phyloP scores from a whole-genome alignment of 176 grass and related monocot species.

The Eleusine indica region DNA sequence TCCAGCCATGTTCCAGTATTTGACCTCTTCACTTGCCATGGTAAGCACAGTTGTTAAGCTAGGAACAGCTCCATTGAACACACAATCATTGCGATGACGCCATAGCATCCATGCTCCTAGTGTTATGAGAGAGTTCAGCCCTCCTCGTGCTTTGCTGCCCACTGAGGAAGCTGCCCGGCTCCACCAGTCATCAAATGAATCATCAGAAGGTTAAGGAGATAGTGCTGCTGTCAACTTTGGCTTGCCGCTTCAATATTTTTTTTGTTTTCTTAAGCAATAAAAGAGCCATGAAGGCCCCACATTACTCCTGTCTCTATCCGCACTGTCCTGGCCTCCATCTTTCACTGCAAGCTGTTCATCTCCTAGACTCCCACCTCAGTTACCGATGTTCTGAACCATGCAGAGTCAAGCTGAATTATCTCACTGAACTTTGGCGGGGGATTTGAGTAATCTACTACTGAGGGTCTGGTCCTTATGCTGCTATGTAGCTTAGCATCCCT shows the following conservation, averaged over 20 bases:
- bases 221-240: not conserved
- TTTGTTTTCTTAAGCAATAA: not conserved
- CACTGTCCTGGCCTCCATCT: not conserved
- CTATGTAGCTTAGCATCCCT: not conserved
- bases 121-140: too few species aligned
- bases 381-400: not conserved
- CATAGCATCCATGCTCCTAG: too few species aligned
- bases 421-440: not conserved
- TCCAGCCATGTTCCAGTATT: too few species aligned
- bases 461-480: not conserved
- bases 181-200: too few species aligned
- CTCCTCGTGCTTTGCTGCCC: too few species aligned
- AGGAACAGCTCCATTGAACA: too few species aligned
- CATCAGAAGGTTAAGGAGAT: too few species aligned
- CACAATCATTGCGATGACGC: too few species aligned
- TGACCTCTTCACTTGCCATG: too few species aligned
- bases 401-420: not conserved
- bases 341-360: slow-evolving; percentile 1
- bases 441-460: not conserved
- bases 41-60: too few species aligned
- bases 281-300: not conserved
- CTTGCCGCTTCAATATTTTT: not conserved
- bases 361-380: not conserved
- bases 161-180: too few species aligned
- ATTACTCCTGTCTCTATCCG: not conserved